These are phyloP conservation scores for Halenospora varia DNA, from an alignment of 495 filamentous ascomycete genomes.

Conservation along the genomic window DNA sequence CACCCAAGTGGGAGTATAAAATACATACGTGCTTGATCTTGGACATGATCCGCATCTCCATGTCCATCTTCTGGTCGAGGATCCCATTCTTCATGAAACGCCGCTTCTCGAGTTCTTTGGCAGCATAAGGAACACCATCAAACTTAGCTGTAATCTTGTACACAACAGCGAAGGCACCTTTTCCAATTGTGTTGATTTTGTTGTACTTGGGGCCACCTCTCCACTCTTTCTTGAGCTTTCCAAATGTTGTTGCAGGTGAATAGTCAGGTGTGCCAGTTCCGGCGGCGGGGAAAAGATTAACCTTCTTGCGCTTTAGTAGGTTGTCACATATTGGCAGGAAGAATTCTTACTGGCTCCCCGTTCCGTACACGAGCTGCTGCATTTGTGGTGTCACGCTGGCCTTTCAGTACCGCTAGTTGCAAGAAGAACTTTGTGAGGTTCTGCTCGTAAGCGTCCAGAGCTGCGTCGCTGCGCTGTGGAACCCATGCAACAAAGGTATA, in stretches of 20 bases:
- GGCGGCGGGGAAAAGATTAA: slow-evolving; percentile 21
- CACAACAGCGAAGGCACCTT: slow-evolving; percentile 90
- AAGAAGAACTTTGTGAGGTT: slow-evolving; percentile 23
- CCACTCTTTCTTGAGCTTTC: slow-evolving; percentile 55
- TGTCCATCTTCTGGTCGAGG: slow-evolving; percentile 80
- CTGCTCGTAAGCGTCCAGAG: slow-evolving; percentile 16
- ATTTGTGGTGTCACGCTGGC: background rate
- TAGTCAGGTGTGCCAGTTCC: slow-evolving; percentile 5
- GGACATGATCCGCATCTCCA: slow-evolving; percentile 93
- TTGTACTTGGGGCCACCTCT: slow-evolving; percentile 80
- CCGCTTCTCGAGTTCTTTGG: slow-evolving; percentile 88
- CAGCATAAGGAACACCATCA: slow-evolving; percentile 76
- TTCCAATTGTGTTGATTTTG: slow-evolving; percentile 72
- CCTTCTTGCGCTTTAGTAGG: slow-evolving; percentile 15
- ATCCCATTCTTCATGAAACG: slow-evolving; percentile 85
- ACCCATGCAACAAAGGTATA: slow-evolving; percentile 84
- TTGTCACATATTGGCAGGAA: background rate
- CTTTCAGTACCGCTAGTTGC: slow-evolving; percentile 5
- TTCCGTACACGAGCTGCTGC: slow-evolving; percentile 2
- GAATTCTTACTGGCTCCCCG: slow-evolving; percentile 15
- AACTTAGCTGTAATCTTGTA: slow-evolving; percentile 78
- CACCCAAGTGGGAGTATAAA: background rate
- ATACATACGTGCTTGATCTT: slow-evolving; percentile 71
- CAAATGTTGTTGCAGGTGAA: slow-evolving; percentile 9
- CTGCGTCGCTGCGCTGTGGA: slow-evolving; percentile 38